Base-by-base conservation (phyloP, 352 stramenopile species). In the Globisporangium barbulae region DNA sequence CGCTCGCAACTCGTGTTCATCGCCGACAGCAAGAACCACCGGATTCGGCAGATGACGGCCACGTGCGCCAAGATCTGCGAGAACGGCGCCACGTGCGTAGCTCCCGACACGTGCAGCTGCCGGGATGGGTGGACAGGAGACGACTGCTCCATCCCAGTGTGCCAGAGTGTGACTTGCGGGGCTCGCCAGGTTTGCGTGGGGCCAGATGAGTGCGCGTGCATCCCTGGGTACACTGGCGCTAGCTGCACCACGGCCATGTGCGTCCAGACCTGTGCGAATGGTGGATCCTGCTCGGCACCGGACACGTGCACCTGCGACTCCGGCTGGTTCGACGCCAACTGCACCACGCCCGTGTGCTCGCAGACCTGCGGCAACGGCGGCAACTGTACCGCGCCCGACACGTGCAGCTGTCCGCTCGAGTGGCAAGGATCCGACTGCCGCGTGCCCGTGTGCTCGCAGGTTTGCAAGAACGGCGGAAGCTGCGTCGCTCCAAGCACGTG, bases 281-380 rank as follows among this genome's bases (percentile, higher is more conserved):
- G 84, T 41, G 96, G 94, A 2, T 41, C 53, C 25, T 99, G 97
- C 64, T 81, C 76, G 2, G 90, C 91, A 6, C 97, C 97, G 2
- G 97, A 99, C 69, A 98, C 94, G 2, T 99, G 97, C 64, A 58
- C 71, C 2, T 99, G 96, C 68, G 39, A 65, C 10, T 58, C 62
- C 7, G 97, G 97, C 0, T 99, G 97, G 97, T 98, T 98, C 65
- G 96, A 98, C 64, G 59, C 90, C 0, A 99, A 99, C 71, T 99
- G 97, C 71, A 98, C 95, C 2, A 98, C 96, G 5, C 97, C 97
- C 0, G 94, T 99, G 22, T 99, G 96, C 62, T 59, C 77, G 7
- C 90, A 98, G 71, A 99, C 97, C 9, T 99, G 97, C 73, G 97
- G 95, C 0, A 99, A 99, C 71, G 89, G 90, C 19, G 96, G 92